Percentiles rank a stretch among this genome's conserved stretches.
Evolutionary conservation across 2,329 filamentous ascomycete genomes (phyloP).

Genomic region (Fonsecaea multimorphosa): DNA sequence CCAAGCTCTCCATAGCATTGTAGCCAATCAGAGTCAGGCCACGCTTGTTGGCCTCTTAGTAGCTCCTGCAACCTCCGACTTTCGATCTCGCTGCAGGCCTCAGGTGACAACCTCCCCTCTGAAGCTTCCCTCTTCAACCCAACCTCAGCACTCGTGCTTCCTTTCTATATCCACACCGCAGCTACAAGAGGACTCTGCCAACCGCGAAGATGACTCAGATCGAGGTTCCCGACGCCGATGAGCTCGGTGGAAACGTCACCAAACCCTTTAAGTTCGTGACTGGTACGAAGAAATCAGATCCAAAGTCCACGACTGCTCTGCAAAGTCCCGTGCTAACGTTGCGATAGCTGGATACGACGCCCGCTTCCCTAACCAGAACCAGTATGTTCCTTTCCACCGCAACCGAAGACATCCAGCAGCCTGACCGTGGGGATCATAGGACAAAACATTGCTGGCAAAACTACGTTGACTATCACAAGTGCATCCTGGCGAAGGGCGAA

Average conservation of each 20-base stretch:
- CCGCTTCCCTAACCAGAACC: conserved; percentile 96
- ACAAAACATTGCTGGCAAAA: conserved; percentile 99
- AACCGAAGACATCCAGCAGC: conserved; percentile 22
- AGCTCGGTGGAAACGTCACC: conserved; percentile 78
- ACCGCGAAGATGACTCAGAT: conserved; percentile 81
- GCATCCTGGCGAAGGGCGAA: conserved; percentile 97
- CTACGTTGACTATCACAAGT: conserved; percentile 99
- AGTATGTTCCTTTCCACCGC: conserved; percentile 47
- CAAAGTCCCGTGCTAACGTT: conserved; percentile 28
- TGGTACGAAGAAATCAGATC: conserved; percentile 44
- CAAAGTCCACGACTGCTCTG: conserved; percentile 27
- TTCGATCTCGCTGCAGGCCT: conserved; percentile 23
- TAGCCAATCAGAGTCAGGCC: conserved; percentile 27
- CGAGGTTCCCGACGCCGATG: conserved; percentile 66
- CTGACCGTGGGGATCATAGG: conserved; percentile 44
- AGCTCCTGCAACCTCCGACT: conserved; percentile 23
- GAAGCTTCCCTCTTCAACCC: conserved; percentile 12
- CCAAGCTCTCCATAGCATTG: conserved; percentile 15
- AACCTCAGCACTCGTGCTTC: conserved; percentile 14
- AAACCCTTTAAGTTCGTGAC: conserved; percentile 90
- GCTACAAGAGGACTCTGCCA: conserved; percentile 45
- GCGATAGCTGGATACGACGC: conserved; percentile 80
- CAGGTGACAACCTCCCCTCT: conserved; percentile 29
- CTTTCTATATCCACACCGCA: conserved; percentile 32
- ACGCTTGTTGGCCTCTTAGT: conserved; percentile 24